A percentile compares a stretch with the other conserved stretches of the same genome.
These are phyloP conservation scores for Nothomitra cinnamomea DNA, from an alignment of 2,329 filamentous ascomycete species.

Conservation along the genomic window DNA sequence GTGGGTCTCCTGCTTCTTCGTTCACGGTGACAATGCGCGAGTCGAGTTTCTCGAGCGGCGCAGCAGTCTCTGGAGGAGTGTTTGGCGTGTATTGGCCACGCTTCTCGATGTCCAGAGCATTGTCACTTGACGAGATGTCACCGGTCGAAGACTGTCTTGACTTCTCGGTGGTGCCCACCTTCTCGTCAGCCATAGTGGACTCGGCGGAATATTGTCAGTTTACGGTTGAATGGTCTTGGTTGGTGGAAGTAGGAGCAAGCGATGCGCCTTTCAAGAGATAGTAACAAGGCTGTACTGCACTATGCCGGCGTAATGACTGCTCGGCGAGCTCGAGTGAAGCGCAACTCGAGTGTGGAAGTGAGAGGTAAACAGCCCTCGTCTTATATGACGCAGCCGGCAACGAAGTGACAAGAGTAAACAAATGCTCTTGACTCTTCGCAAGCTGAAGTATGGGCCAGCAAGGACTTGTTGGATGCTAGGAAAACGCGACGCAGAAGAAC, in stretches of 20 bases:
- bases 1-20: constrained; percentile 33
- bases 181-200: neutral
- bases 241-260: neutral
- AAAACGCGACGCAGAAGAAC: too few relatives aligned
- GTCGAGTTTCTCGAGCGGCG: constrained; percentile 9
- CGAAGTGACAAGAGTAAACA: too few relatives aligned
- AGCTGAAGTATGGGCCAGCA: too few relatives aligned
- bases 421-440: too few relatives aligned
- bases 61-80: neutral
- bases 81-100: neutral
- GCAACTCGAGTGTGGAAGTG: too few relatives aligned
- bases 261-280: too few relatives aligned
- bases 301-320: too few relatives aligned
- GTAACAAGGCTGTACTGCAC: too few relatives aligned
- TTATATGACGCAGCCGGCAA: too few relatives aligned
- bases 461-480: too few relatives aligned
- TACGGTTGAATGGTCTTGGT: neutral
- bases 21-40: constrained; percentile 16
- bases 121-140: neutral
- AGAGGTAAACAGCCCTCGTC: too few relatives aligned
- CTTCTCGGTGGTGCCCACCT: neutral
- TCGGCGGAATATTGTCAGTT: neutral
- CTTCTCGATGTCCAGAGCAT: neutral
- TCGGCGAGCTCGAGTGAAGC: too few relatives aligned
- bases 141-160: neutral